Evolutionary conservation across 495 filamentous ascomycete genomes (phyloP), one percentile per base, ranked within the genome.

Genomic region (Talaromyces liani): DNA sequence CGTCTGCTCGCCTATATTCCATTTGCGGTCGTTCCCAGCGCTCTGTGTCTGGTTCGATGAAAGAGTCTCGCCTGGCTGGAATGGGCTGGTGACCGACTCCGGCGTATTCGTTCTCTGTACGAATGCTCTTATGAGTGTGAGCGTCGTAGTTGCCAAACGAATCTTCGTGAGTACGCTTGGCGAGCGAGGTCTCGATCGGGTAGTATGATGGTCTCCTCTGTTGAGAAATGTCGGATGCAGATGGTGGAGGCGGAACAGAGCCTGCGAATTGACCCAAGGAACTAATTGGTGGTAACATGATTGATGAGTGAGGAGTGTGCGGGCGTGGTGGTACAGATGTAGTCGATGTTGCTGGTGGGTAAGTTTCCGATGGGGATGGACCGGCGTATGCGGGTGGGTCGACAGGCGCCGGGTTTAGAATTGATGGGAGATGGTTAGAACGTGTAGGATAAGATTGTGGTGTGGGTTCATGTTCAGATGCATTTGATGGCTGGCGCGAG

Each of bases 41-140:
- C 20, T 18, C 20, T 31, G 24, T 29, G 1, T 29, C 41, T 18
- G 31, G 27, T 51, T 62, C 60, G 12, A 56, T 27, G n/a, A 62
- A 7, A 1, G 60, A 31, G 41, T 54, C 60, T 24, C 60, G 60
- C 53, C 27, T 62, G 7, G 10, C 57, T 22, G 39, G 12, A 9
- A 62, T 31, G 9, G 55, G 36, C 47, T 56, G 29, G 61, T 68
- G 65, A 58, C n/a, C 24, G 31, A 58, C 29, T 0, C 39, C 31
- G 18, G 60, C 60, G 41, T 51, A 45, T 16, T 78, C 73, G n/a
- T 66, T 68, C 58, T 76, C 73, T 33, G 56, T 80, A 24, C 83
- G 80, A 75, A 79, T 80, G 57, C 82, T 82, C 66, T 85, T 81
- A 55, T 77, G 72, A 18, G 54, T 84, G 73, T 4, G 80, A 20